Evolutionary conservation across 2,329 filamentous ascomycete genomes (phyloP), one percentile per base, ranked within the genome.

Genomic region (Bipolaris cookei): DNA sequence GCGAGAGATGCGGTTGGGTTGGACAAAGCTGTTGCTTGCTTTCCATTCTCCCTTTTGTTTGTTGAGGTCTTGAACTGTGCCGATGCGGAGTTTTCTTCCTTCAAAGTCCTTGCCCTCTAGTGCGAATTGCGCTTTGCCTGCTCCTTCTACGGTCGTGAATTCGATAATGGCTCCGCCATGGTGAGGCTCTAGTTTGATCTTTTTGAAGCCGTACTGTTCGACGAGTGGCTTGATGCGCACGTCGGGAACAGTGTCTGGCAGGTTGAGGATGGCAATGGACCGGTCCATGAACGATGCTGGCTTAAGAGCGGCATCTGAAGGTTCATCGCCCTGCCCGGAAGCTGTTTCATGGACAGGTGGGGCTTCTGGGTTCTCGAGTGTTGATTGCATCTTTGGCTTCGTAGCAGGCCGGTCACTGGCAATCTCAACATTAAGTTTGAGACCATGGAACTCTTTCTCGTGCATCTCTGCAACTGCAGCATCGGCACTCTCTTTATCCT

Each of bases 201-300:
- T 94, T 62, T 88, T 82, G 21, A 97, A 82, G 0, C 92, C 92
- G 42, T 88, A 83, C 1, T 86, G 83, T 65, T 92, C 89, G 7
- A 90, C 87, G 2, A 96, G 80, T 0, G 87, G 83, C 42, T 86
- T 86, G 52, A 99, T 86, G 28, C 93, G 91, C 1, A 90, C 87
- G 69, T 96, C 91, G 63, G 96, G 97, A 68, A 98, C 86, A 0
- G 93, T 98, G 70, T 98, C 95, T 0, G 95, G 92, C 1, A 99
- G 81, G 61, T 93, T 90, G 77, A 97, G 86, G 25, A 99, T 80
- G 8, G 89, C 89, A 47, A 98, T 83, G 0, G 91, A 95, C 50
- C 92, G 88, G 47, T 88, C 85, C 32, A 60, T 57, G 20, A 73
- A 72, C 1, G 70, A 62, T 1, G 65, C 67, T 11, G 64, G 58